Conservation (phyloP, 495 filamentous ascomycete species). For the Penicillium nucicola region DNA sequence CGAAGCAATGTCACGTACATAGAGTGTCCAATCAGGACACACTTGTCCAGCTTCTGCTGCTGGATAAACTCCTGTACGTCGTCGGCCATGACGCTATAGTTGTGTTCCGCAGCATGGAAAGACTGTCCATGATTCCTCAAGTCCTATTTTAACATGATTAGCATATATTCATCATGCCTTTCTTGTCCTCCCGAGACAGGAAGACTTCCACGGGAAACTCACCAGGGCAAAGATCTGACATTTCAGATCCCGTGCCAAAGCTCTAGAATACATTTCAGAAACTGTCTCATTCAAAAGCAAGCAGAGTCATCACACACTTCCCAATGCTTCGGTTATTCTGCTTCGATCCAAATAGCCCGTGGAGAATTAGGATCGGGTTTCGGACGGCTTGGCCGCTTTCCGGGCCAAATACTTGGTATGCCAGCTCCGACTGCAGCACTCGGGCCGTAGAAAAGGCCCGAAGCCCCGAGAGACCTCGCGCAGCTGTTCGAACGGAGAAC, state of each 20-base stretch:
- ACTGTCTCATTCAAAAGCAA: background rate
- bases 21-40: constrained; percentile 87
- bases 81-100: constrained; percentile 82
- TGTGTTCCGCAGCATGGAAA: constrained; percentile 70
- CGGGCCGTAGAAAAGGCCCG: constrained; percentile 39
- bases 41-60: constrained; percentile 63
- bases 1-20: constrained; percentile 57
- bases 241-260: constrained; percentile 75
- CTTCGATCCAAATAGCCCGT: constrained; percentile 94
- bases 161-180: background rate
- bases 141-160: constrained; percentile 53
- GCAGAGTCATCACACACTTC: constrained; percentile 63
- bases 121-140: constrained; percentile 93
- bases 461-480: constrained; percentile 13
- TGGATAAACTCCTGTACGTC: constrained; percentile 82
- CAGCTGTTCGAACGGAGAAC: constrained; percentile 19
- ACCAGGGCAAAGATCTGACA: constrained; percentile 82
- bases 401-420: constrained; percentile 42
- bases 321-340: constrained; percentile 94
- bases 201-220: constrained; percentile 22
- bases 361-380: constrained; percentile 81
- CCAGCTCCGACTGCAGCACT: constrained; percentile 27
- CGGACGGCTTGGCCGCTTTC: constrained; percentile 31
- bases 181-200: background rate
- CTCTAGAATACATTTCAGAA: constrained; percentile 48